These are phyloP conservation scores for Botrytis cinerea DNA, from an alignment of 2,329 filamentous ascomycete species.

Conservation along the genomic window DNA sequence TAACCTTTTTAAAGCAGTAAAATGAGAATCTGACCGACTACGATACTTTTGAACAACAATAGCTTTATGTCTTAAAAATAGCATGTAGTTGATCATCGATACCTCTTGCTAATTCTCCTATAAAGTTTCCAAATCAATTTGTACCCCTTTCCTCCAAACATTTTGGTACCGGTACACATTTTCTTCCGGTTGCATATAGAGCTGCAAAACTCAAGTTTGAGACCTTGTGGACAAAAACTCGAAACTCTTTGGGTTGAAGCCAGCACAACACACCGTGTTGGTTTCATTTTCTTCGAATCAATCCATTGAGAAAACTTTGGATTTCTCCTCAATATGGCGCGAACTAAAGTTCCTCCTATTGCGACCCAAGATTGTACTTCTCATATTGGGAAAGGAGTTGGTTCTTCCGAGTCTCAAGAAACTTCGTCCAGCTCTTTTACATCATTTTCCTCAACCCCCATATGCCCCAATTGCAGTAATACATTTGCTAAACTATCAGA, in stretches of 20 bases:
- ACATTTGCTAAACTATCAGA: conserved; percentile 24
- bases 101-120: conserved; percentile 6
- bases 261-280: conserved; percentile 20
- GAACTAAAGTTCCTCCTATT: conserved; percentile 27
- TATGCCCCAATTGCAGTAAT: conserved; percentile 26
- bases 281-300: background rate
- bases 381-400: conserved; percentile 18
- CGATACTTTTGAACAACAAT: conserved; percentile 16
- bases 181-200: conserved; percentile 13
- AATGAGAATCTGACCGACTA: conserved; percentile 24
- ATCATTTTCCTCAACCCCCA: conserved; percentile 22
- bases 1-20: conserved; percentile 22
- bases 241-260: conserved; percentile 11
- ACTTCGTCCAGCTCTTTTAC: conserved; percentile 25
- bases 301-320: conserved; percentile 1
- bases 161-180: background rate
- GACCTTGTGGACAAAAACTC: conserved; percentile 16
- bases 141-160: background rate
- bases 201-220: conserved; percentile 17
- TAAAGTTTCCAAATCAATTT: conserved; percentile 13
- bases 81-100: conserved; percentile 10
- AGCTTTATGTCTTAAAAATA: conserved; percentile 16
- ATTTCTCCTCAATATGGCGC: conserved; percentile 26
- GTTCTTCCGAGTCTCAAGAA: conserved; percentile 22
- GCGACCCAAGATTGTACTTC: conserved; percentile 19